Base-by-base conservation (phyloP, 2,329 filamentous ascomycete species). In the Ceratocystis papillata region DNA sequence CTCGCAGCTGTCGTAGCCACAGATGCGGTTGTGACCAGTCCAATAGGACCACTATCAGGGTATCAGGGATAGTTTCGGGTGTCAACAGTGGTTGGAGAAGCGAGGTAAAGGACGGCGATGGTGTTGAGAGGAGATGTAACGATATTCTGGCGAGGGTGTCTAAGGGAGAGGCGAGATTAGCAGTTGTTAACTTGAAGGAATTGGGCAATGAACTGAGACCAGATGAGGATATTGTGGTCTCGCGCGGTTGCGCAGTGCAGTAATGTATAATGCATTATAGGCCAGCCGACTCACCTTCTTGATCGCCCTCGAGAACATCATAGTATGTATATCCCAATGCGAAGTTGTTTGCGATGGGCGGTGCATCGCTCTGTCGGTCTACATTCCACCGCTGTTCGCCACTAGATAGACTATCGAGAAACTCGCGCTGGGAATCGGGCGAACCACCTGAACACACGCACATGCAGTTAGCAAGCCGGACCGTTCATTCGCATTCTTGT, bases 21-120 rank as follows among this genome's bases (percentile, higher is more conserved):
- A 86, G 80, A 86, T 94, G 96, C 15, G 94, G 94, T 73, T 94
- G 86, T 67, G 89, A 87, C 94, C 94, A 99, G 78, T 96, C 92
- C 55, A 99, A 81, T n/a, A 99, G 79, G 71, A 99, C 86, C 69
- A 96, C 89, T 69, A 97, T 83, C 68, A 96, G 82, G 60, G 89
- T 96, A 74, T 96, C 88, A 37, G 89, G 87, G 73, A 96, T 88
- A 5, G 90, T 87, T 75, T 89, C 84, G 55, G 89, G 86, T 20
- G 88, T 96, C 68, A 96, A 82, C 63, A 96, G 87, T 28, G 92
- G 91, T 70, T 86, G 86, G 68, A 96, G 81, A 65, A 96, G 85
- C 41, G 88, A 87, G 50, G 88, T 86, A 74, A 96, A 96, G 20
- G 90, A 84, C 61, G 86, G 83, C 37, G 89, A 92, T 2, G 92